A percentile compares a stretch with the other conserved stretches of the same genome.
Conservation (phyloP, 345 rosid species). For the Murraya paniculata region DNA sequence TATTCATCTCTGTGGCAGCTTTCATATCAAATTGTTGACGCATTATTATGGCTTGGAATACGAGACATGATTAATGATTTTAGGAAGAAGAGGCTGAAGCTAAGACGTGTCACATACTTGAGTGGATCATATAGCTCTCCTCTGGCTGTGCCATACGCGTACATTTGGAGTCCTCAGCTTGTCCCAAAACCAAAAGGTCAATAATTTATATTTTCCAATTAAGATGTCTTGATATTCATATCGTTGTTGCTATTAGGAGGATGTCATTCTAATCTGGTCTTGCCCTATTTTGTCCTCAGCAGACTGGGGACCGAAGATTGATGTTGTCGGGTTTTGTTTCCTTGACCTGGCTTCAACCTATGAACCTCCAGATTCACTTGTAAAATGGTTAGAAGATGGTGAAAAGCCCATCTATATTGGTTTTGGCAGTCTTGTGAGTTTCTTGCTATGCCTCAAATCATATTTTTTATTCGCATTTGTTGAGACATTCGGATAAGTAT, state of each 20-base stretch:
- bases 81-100: constrained; percentile 45
- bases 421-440: constrained; percentile 75
- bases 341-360: constrained; percentile 68
- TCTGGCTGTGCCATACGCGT: constrained; percentile 41
- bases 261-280: background rate
- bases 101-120: constrained; percentile 49
- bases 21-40: constrained; percentile 57
- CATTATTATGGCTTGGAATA: constrained; percentile 53
- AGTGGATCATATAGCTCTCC: constrained; percentile 43
- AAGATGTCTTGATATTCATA: background rate
- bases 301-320: constrained; percentile 71
- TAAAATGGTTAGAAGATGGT: constrained; percentile 47
- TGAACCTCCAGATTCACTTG: constrained; percentile 53
- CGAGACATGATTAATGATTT: constrained; percentile 49
- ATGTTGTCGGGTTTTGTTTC: constrained; percentile 69
- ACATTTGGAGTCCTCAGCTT: constrained; percentile 61
- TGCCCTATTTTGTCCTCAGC: constrained; percentile 14
- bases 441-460: constrained; percentile 1
- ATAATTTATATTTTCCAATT: background rate
- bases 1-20: constrained; percentile 29
- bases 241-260: background rate
- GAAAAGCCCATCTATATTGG: constrained; percentile 63
- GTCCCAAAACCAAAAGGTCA: constrained; percentile 59
- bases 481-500: background rate
- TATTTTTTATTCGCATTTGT: background rate